Evolutionary conservation across 129 eudicot species (phyloP), one percentile per base, ranked within the genome.

Genomic region (Lactuca sativa): DNA sequence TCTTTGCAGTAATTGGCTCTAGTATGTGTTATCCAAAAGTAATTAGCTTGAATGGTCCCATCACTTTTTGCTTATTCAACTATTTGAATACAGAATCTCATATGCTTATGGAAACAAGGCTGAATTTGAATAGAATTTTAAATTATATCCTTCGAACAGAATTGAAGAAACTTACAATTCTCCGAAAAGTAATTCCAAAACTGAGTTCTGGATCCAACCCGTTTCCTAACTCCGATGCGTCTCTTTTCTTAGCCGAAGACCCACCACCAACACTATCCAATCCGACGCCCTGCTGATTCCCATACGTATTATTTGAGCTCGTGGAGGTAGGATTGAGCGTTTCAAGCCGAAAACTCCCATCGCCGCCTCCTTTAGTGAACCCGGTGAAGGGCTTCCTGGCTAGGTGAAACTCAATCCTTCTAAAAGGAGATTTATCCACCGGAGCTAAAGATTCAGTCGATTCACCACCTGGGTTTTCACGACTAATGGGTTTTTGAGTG

Each of bases 151-250:
- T 21, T 2, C 14, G 7, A 66, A 58, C 3, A 13, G 4, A 9
- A 34, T 0, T 14, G 21, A 21, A 37, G 3, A 17, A 53, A 72
- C 97, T 92, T 78, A 89, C 98, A 72, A 92, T 89, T 67, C 91
- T 83, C 33, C 85, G 83, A 38, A 85, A 65, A 47, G 90, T 75
- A 59, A 89, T 80, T 36, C 84, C 76, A 63, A 92, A 83, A 17
- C 70, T 70, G 65, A 85, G 80, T 64, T 85, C 98, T 60, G 91
- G 86, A 84, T 92, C 98, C 76, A 89, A 62, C 33, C 79, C 89
- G 52, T 41, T 75, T 40, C 79, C 90, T 51, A 64, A 32, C 56
- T 80, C 92, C 55, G 70, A 69, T 14, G 70, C 79, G n/a, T 78
- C 83, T 16, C 69, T 21, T 53, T 66, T 84, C 80, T 73, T 84